Conservation (phyloP, 1,284 basidiomycete species). For the Exobasidium rhododendri region DNA sequence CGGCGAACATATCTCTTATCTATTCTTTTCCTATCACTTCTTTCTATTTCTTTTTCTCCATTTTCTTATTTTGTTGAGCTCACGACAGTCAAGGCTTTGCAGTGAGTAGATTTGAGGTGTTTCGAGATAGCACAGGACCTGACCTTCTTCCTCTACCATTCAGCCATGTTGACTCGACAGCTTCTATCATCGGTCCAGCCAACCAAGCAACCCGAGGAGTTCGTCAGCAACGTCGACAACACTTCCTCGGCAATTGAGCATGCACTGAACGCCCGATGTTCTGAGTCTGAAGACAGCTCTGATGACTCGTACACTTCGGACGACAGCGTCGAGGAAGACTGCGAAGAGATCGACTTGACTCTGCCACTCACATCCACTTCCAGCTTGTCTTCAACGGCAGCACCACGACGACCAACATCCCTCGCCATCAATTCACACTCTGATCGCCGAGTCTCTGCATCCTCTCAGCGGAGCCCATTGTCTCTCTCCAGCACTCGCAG, state of each 20-base stretch:
- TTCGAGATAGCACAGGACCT: background rate
- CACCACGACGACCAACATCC: background rate
- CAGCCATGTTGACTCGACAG: background rate
- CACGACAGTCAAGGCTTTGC: background rate
- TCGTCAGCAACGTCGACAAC: background rate
- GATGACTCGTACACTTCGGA: conserved; percentile 6
- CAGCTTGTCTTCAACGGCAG: background rate
- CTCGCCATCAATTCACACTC: background rate
- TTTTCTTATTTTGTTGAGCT: background rate
- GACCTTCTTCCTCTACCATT: background rate
- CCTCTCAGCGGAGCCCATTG: background rate
- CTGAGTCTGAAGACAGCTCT: conserved; percentile 3
- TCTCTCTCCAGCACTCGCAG: background rate
- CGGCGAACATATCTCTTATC: background rate
- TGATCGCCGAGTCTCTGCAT: background rate
- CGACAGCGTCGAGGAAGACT: background rate
- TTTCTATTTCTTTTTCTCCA: background rate
- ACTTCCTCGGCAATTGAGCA: background rate
- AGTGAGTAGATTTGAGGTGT: background rate
- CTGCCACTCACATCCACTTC: background rate
- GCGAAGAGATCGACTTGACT: background rate
- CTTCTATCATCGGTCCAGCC: background rate
- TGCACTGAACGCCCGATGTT: background rate
- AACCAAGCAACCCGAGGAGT: background rate
- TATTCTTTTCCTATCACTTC: background rate